Percentiles rank a stretch among this genome's conserved stretches.
phyloP scores from a whole-genome alignment of 805 yeast species.

The Pichia ethanolica region DNA sequence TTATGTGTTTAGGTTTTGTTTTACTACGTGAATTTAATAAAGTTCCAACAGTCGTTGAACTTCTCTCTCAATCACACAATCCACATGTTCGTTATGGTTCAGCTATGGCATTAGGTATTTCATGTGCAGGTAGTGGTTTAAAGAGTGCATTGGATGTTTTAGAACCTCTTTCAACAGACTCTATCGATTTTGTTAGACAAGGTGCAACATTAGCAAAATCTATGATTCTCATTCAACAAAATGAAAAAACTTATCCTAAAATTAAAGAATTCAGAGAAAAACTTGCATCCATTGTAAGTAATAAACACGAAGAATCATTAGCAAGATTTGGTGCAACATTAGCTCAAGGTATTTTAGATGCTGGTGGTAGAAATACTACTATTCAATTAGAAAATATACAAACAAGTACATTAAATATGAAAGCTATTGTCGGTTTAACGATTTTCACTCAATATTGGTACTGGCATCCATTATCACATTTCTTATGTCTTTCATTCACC shows the following conservation, averaged over 20 bases:
- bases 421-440: constrained; percentile 87
- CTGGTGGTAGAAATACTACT: constrained; percentile 97
- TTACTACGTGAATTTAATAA: constrained; percentile 85
- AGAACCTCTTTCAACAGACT: constrained; percentile 87
- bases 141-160: constrained; percentile 85
- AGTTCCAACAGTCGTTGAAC: constrained; percentile 90
- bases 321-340: constrained; percentile 97
- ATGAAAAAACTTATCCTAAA: constrained; percentile 73
- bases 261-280: constrained; percentile 70
- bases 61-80: constrained; percentile 88
- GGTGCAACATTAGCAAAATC: constrained; percentile 92
- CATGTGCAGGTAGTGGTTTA: constrained; percentile 92
- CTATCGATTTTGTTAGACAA: constrained; percentile 96
- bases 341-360: constrained; percentile 96
- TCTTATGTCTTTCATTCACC: constrained; percentile 81
- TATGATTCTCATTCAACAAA: constrained; percentile 83
- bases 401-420: constrained; percentile 83
- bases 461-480: constrained; percentile 97
- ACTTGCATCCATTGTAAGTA: constrained; percentile 67
- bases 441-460: constrained; percentile 94
- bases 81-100: constrained; percentile 98
- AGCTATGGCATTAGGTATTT: constrained; percentile 92
- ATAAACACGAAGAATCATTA: constrained; percentile 91
- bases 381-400: constrained; percentile 82
- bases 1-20: constrained; percentile 84